Evolutionary conservation across 257 asterid genomes (phyloP).

Genomic region (Voacanga thouarsii): DNA sequence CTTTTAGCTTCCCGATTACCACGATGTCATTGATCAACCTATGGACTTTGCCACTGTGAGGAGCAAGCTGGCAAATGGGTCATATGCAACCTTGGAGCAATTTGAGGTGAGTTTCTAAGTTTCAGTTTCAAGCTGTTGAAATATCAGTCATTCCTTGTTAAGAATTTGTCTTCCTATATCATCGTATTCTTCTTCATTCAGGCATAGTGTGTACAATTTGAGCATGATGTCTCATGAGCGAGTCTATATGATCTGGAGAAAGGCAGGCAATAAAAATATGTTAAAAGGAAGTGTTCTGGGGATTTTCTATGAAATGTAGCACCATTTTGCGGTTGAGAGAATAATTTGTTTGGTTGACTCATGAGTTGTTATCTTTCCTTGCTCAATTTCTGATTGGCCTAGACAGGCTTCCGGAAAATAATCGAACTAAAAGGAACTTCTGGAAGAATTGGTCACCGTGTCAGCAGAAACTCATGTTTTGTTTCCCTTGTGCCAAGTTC

Average conservation of each 20-base stretch:
- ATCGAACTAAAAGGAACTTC: background rate
- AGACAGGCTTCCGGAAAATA: background rate
- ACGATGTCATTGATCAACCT: conserved; percentile 81
- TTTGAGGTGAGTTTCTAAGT: conserved; percentile 55
- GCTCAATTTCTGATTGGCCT: background rate
- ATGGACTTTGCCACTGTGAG: conserved; percentile 98
- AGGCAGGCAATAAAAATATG: background rate
- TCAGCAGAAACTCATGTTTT: background rate
- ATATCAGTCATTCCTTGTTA: background rate
- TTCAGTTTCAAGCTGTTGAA: background rate
- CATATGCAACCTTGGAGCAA: conserved; percentile 69
- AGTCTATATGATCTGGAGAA: background rate
- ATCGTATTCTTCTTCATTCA: conserved; percentile 1
- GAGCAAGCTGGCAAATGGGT: conserved; percentile 72
- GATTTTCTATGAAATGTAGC: background rate
- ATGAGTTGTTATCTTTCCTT: background rate
- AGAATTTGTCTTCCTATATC: conserved; percentile 1
- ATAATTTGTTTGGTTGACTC: background rate
- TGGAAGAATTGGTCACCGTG: background rate
- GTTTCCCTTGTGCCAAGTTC: background rate
- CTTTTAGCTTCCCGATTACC: conserved; percentile 94
- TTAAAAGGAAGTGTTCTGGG: background rate
- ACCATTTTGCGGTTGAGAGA: background rate
- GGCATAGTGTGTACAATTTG: background rate
- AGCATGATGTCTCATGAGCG: background rate